phyloP scores from a whole-genome alignment of 345 rosid genomes.

The Corchorus capsularis region DNA sequence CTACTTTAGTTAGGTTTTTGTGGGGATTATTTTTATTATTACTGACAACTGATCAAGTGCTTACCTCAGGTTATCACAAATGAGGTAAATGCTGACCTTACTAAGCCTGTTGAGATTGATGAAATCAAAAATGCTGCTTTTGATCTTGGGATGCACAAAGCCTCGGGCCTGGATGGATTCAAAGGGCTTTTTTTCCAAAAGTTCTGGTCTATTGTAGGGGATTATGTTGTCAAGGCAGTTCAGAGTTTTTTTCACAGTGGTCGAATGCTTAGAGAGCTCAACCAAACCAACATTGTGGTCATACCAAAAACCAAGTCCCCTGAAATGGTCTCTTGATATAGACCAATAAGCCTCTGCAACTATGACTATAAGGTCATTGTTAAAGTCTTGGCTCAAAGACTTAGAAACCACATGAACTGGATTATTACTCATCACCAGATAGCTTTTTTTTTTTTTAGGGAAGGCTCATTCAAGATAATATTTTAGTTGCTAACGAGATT shows the following conservation, averaged over 20 bases:
- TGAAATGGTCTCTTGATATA: background rate
- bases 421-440: background rate
- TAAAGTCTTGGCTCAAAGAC: background rate
- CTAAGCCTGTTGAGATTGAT: background rate
- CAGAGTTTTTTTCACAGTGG: background rate
- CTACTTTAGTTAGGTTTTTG: no score
- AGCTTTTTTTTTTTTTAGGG: background rate
- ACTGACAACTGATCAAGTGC: no score
- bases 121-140: background rate
- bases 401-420: background rate
- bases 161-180: no score
- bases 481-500: background rate
- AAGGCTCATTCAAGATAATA: background rate
- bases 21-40: no score
- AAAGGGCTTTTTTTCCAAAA: no score
- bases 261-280: background rate
- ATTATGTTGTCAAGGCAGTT: background rate
- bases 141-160: background rate
- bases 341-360: background rate
- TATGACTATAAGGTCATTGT: background rate
- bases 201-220: background rate
- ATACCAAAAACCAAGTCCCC: background rate
- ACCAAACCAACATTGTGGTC: background rate
- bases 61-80: background rate
- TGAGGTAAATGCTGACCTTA: background rate